Conservation (phyloP, 1,284 basidiomycete species). For the Ustilago bromivora region DNA sequence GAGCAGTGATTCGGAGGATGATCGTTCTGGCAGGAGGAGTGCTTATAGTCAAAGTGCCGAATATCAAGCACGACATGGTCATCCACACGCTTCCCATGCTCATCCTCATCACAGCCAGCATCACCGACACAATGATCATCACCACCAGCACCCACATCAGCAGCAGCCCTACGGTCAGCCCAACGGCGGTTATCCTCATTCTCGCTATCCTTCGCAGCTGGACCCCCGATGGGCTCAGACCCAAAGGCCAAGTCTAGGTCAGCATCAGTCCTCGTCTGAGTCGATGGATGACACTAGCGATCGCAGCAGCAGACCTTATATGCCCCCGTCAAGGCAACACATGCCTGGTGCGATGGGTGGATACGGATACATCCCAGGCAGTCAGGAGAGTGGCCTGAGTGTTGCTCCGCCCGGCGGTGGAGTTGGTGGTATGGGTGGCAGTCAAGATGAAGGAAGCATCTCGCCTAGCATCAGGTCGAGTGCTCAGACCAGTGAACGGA, state of each 20-base stretch:
- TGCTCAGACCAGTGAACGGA: conserved; percentile 49
- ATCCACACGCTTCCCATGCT: conserved; percentile 16
- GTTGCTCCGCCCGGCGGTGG: conserved; percentile 20
- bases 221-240: conserved; percentile 14
- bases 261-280: conserved; percentile 44
- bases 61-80: conserved; percentile 11
- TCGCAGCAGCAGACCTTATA: conserved; percentile 15
- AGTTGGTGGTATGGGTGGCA: conserved; percentile 28
- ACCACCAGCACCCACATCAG: neutral
- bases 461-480: conserved; percentile 60
- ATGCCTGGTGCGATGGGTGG: conserved; percentile 57
- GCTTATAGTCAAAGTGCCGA: conserved; percentile 25
- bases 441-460: conserved; percentile 42
- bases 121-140: conserved; percentile 1
- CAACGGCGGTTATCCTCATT: conserved; percentile 14
- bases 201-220: conserved; percentile 21
- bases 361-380: conserved; percentile 66
- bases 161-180: conserved; percentile 6
- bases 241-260: conserved; percentile 25
- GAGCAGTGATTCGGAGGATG: conserved; percentile 47
- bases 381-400: conserved; percentile 62
- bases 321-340: conserved; percentile 8
- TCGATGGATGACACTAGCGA: conserved; percentile 31
- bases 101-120: conserved; percentile 10
- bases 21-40: conserved; percentile 22